Evolutionary conservation across 495 filamentous ascomycete species (phyloP), one percentile per base, ranked within the genome.

Genomic region (Parmelia sp.): DNA sequence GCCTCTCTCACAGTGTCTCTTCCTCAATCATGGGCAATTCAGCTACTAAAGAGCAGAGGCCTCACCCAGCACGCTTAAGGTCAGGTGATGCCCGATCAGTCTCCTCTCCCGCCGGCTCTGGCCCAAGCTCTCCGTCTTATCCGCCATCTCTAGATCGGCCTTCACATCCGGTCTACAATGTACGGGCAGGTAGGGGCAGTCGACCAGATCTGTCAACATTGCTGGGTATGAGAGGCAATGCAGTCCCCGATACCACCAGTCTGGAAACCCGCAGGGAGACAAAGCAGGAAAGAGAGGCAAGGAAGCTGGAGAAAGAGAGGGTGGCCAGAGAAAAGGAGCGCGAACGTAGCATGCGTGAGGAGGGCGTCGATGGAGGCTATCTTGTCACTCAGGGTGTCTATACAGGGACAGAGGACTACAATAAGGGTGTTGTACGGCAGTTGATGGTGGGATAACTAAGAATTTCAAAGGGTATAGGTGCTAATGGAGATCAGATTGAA

Each of bases 311-410:
- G 75, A 88, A 85, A 73, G 94, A 97, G 74, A 83, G 89, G 33
- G 74, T 77, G 5, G 83, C 82, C 23, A 80, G 94, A 45, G 65
- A 85, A 55, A 90, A 88, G 72, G 94, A 98, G 73, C 82, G 92
- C 35, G 93, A 96, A 75, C 82, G 90, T 72, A 98, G 94, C 73
- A 89, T 97, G 79, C 88, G 81, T 68, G 93, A 97, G 68, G 94
- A 97, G 69, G 84, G 91, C 74, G 88, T 96, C 36, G 94, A 97
- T 78, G 94, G 94, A 37, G 94, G 94, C 36, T 97, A 89, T 77
- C 76, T 97, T 36, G 94, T 97, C 45, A 98, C 94, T 0, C 86
- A 96, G 74, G 94, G 94, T 31, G 88, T 91, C 45, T 98, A 98
- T 71, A 92, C 89, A 10, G 90, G 93, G 5, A 79, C 85, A 23